Conservation (phyloP, 2,329 filamentous ascomycete species). For the Exophiala bonariae region DNA sequence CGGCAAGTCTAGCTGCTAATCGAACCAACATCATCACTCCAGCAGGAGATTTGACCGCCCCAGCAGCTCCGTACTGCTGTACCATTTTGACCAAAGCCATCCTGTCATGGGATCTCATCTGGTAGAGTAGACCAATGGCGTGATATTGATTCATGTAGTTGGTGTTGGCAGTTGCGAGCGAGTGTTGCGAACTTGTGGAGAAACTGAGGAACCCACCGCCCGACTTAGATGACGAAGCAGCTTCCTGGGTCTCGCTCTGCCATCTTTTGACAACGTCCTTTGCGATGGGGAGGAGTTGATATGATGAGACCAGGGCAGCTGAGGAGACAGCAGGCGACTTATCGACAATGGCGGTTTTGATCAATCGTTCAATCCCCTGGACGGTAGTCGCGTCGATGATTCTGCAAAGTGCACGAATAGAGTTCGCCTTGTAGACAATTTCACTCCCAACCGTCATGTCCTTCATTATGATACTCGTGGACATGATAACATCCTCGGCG, state of each 20-base stretch:
- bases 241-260: slow-evolving; percentile 98
- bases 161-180: slow-evolving; percentile 72
- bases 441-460: slow-evolving; percentile 95
- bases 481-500: slow-evolving; percentile 99
- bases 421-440: slow-evolving; percentile 90
- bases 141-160: slow-evolving; percentile 99
- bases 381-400: slow-evolving; percentile 97
- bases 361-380: slow-evolving; percentile 94
- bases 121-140: slow-evolving; percentile 93
- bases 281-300: slow-evolving; percentile 94
- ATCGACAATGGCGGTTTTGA: slow-evolving; percentile 99
- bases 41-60: slow-evolving; percentile 91
- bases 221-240: slow-evolving; percentile 85
- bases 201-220: slow-evolving; percentile 91
- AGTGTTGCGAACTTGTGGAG: slow-evolving; percentile 72
- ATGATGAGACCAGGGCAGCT: slow-evolving; percentile 92
- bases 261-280: slow-evolving; percentile 93
- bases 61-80: slow-evolving; percentile 92
- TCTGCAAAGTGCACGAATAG: slow-evolving; percentile 89
- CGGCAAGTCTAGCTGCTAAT: slow-evolving; percentile 87
- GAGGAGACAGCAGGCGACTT: slow-evolving; percentile 97
- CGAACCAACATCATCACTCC: slow-evolving; percentile 90
- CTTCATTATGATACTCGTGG: slow-evolving; percentile 99
- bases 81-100: slow-evolving; percentile 99
- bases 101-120: slow-evolving; percentile 95